These are phyloP conservation scores for Candida sanyiensis DNA, from an alignment of 805 yeast genomes.

Conservation along the genomic window DNA sequence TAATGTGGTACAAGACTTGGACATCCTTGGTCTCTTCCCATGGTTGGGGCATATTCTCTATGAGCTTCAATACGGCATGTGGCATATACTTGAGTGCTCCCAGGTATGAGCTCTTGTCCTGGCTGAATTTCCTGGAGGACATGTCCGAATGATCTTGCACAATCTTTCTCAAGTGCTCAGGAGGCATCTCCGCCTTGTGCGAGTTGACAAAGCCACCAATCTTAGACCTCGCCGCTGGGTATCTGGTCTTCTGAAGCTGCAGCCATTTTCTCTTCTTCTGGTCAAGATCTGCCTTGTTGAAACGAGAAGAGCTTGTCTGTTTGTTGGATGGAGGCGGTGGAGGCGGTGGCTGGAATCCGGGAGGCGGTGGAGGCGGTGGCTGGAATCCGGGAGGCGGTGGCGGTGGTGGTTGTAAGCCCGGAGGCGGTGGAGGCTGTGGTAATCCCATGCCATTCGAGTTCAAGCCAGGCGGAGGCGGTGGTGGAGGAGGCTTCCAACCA, in stretches of 20 bases:
- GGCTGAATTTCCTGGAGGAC: slow-evolving; percentile 68
- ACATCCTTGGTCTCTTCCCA: slow-evolving; percentile 91
- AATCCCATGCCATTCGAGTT: slow-evolving; percentile 14
- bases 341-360: slow-evolving; percentile 26
- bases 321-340: slow-evolving; percentile 30
- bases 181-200: slow-evolving; percentile 79
- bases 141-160: slow-evolving; percentile 81
- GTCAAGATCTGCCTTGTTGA: slow-evolving; percentile 30
- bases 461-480: slow-evolving; percentile 24
- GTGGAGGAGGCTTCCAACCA: slow-evolving; percentile 1
- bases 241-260: slow-evolving; percentile 54
- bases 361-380: slow-evolving; percentile 26
- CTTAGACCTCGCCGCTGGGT: slow-evolving; percentile 30
- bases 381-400: slow-evolving; percentile 24
- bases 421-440: slow-evolving; percentile 31
- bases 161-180: slow-evolving; percentile 84
- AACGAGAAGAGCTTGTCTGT: no score
- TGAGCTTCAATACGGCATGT: slow-evolving; percentile 80
- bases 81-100: slow-evolving; percentile 95
- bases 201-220: slow-evolving; percentile 47
- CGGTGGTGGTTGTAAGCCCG: slow-evolving; percentile 26
- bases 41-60: slow-evolving; percentile 98
- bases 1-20: slow-evolving; percentile 77
- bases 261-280: slow-evolving; percentile 54
- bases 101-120: slow-evolving; percentile 80